phyloP scores from a whole-genome alignment of 768 basidiomycete species.

The Pleurotus citrinopileatus region DNA sequence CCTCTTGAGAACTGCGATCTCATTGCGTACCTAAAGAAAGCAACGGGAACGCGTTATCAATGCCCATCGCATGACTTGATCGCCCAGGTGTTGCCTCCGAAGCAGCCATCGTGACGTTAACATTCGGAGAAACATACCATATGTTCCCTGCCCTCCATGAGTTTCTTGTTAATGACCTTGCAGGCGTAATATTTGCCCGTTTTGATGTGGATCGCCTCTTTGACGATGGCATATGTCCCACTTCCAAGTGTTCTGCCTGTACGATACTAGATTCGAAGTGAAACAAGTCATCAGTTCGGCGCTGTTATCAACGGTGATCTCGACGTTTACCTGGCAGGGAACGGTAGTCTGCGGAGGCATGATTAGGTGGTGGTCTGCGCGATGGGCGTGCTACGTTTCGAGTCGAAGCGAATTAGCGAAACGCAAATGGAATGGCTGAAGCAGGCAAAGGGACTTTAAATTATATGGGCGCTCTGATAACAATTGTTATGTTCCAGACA shows the following conservation, averaged over 20 bases:
- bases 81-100: background rate
- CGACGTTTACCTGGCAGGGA: conserved; percentile 40
- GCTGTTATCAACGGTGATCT: conserved; percentile 12
- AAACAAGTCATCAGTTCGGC: conserved; percentile 3
- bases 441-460: background rate
- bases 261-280: conserved; percentile 54
- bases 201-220: conserved; percentile 93
- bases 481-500: conserved; percentile 6
- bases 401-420: conserved; percentile 5
- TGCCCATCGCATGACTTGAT: background rate
- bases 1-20: conserved; percentile 92
- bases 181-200: conserved; percentile 94
- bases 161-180: conserved; percentile 99
- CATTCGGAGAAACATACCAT: conserved; percentile 62
- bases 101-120: background rate
- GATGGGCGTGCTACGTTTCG: conserved; percentile 10
- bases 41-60: background rate
- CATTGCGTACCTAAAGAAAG: conserved; percentile 79
- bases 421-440: background rate
- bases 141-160: conserved; percentile 96
- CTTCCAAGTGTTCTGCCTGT: conserved; percentile 87
- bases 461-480: conserved; percentile 10
- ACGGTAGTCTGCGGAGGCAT: conserved; percentile 35
- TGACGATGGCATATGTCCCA: conserved; percentile 93
- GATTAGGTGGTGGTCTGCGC: conserved; percentile 7